Evolutionary conservation across 148 eudicot species (phyloP), one percentile per base, ranked within the genome.

Genomic region (Spergularia marina): DNA sequence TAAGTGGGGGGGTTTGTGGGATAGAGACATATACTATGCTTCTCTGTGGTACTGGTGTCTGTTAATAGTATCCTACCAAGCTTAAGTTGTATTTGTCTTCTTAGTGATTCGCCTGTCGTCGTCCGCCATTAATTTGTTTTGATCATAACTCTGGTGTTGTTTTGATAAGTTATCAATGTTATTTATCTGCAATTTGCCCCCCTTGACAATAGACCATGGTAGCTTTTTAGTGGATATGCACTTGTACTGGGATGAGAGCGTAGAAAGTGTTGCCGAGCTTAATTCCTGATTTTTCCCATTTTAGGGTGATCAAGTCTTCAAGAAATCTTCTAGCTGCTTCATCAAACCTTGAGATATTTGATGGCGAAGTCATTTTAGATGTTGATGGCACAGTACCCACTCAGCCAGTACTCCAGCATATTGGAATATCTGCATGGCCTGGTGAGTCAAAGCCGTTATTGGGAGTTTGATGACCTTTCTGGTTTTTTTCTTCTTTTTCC

Each of bases 341-440:
- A 61, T 82, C 90, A 56, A 84, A 81, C 75, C 90, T 92, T 78
- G 81, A 81, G 74, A 85, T 90, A 78, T 55, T 74, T 69, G 90
- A 90, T 81, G 92, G 86, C 53, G 97, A 92, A 74, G 79, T 88
- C 78, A 80, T 90, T 63, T 78, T 92, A 78, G 94, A 92, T 71
- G 84, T 87, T 82, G 97, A 90, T 77, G 97, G 97, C 44, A 86
- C 87, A 40, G 88, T 87, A 69, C 97, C 97, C 68, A 87, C 87
- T 16, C 94, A 90, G 79, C 90, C 92, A 68, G 89, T 92, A 79
- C 79, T 90, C 83, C 88, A 92, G 72, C 97, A 90, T 82, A 66
- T 87, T 77, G 97, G 97, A 60, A 87, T 90, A 57, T 90, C 97
- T 70, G 91, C 91, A 75, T 92, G 97, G 97, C 97, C 92, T 83